Evolutionary conservation across 2,329 filamentous ascomycete genomes (phyloP), one percentile per base, ranked within the genome.

Genomic region (Lojkania enalia): DNA sequence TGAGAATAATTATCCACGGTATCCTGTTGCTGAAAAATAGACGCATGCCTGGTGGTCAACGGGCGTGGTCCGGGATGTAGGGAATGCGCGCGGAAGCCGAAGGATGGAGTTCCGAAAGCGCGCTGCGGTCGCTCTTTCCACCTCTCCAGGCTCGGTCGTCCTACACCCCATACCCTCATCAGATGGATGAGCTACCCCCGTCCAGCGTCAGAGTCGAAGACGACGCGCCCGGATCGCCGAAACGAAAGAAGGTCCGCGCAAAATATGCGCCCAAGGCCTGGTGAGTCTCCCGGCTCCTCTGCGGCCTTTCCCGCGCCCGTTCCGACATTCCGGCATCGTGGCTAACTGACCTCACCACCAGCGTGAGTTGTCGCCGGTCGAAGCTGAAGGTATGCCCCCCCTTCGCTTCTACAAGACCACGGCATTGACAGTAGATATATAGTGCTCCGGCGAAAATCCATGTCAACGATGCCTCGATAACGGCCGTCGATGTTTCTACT

Each of bases 361-460:
- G 65, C 42, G 63, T 69, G 6, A 58, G 58, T 20, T 69, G 65
- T 45, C 59, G 65, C 13, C 55, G 63, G 29, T 67, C 63, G 7
- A 69, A 69, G 47, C 58, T 67, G 39, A 69, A 69, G 55, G 64
- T 69, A 51, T 16, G 49, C 18, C 30, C n/a, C 23, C 16, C 14
- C 30, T 9, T 9, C 33, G 18, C 33, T 11, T 20, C 14, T 7
- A 20, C 9, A 19, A 21, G 30, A 6, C 9, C 15, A 9, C 16
- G 6, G 20, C 9, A 36, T 21, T 52, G 41, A 57, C 18, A 5
- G 9, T 2, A 19, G 13, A 3, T 5, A 5, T 33, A 20, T 35
- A 67, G 65, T 69, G 65, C 44, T 65, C 58, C 14, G 65, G 65
- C 39, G 62, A 67, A 23, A 66, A 64, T 37, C 64, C 64, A 11